A percentile compares a stretch with the other conserved stretches of the same genome.
phyloP scores from a whole-genome alignment of 1,284 basidiomycete genomes.

The Papiliotrema fonsecae region DNA sequence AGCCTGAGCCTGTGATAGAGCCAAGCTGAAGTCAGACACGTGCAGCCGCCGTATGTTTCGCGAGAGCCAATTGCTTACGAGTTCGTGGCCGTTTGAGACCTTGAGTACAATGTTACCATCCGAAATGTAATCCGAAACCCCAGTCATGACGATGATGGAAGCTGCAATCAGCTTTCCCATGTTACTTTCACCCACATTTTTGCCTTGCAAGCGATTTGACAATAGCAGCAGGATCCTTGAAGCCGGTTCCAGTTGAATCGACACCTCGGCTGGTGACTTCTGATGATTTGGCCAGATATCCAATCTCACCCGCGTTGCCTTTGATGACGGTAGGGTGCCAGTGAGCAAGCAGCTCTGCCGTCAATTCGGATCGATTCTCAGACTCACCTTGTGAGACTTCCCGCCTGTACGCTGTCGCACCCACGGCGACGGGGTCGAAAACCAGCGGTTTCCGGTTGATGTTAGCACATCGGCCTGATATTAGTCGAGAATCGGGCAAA shows the following conservation, averaged over 20 bases:
- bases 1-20: slow-evolving; percentile 83
- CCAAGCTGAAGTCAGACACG: slow-evolving; percentile 52
- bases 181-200: slow-evolving; percentile 58
- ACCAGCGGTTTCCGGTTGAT: slow-evolving; percentile 70
- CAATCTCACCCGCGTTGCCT: slow-evolving; percentile 90
- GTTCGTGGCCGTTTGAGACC: slow-evolving; percentile 68
- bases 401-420: slow-evolving; percentile 71
- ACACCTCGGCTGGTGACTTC: slow-evolving; percentile 85
- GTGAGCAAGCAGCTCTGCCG: slow-evolving; percentile 64
- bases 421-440: slow-evolving; percentile 91
- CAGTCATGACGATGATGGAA: slow-evolving; percentile 78
- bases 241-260: slow-evolving; percentile 72
- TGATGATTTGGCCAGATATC: slow-evolving; percentile 64
- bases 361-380: background rate
- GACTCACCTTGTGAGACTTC: slow-evolving; percentile 50
- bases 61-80: slow-evolving; percentile 37
- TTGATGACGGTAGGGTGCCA: slow-evolving; percentile 93
- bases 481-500: too few relatives aligned
- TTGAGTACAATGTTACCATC: slow-evolving; percentile 68
- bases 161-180: slow-evolving; percentile 49
- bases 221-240: slow-evolving; percentile 67
- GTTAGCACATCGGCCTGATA: slow-evolving; percentile 65
- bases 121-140: slow-evolving; percentile 77
- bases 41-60: background rate
- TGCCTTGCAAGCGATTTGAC: slow-evolving; percentile 66